These are phyloP conservation scores for Apium graveolens DNA, from an alignment of 129 eudicot genomes.

Conservation along the genomic window DNA sequence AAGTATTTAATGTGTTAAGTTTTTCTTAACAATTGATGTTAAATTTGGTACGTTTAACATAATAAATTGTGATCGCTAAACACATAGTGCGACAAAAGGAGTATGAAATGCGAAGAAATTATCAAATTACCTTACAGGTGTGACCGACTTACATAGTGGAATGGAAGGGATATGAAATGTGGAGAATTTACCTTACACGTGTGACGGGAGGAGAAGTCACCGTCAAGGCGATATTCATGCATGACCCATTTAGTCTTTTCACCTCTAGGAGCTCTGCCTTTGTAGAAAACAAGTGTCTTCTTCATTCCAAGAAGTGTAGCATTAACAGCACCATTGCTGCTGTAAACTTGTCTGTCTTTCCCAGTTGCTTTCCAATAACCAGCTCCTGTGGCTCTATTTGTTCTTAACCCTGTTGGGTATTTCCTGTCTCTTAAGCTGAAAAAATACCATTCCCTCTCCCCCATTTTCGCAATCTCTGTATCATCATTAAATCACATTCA, in stretches of 20 bases:
- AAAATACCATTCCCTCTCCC: slow-evolving; percentile 64
- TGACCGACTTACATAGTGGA: too few relatives aligned
- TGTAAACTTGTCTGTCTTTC: slow-evolving; percentile 53
- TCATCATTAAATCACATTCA: not conserved
- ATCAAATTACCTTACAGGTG: too few relatives aligned
- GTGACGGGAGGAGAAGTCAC: slow-evolving; percentile 60
- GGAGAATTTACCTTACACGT: slow-evolving; percentile 37
- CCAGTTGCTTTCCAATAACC: slow-evolving; percentile 75
- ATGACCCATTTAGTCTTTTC: slow-evolving; percentile 72
- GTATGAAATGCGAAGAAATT: too few relatives aligned
- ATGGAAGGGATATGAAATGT: slow-evolving; percentile 15
- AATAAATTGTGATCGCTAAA: too few relatives aligned
- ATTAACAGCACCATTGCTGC: not conserved
- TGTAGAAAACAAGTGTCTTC: slow-evolving; percentile 55
- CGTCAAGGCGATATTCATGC: slow-evolving; percentile 82
- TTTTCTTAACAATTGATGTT: too few relatives aligned
- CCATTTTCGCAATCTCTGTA: slow-evolving; percentile 59
- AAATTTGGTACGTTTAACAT: too few relatives aligned
- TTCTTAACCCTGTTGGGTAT: slow-evolving; percentile 55
- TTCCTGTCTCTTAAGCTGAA: slow-evolving; percentile 59
- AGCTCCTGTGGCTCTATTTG: slow-evolving; percentile 53
- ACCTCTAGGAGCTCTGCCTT: slow-evolving; percentile 70
- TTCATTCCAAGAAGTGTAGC: slow-evolving; percentile 58
- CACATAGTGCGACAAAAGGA: too few relatives aligned
- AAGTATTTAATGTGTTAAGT: too few relatives aligned